Evolutionary conservation across 2,329 filamentous ascomycete genomes (phyloP).

Genomic region (Cladosporium sp.): DNA sequence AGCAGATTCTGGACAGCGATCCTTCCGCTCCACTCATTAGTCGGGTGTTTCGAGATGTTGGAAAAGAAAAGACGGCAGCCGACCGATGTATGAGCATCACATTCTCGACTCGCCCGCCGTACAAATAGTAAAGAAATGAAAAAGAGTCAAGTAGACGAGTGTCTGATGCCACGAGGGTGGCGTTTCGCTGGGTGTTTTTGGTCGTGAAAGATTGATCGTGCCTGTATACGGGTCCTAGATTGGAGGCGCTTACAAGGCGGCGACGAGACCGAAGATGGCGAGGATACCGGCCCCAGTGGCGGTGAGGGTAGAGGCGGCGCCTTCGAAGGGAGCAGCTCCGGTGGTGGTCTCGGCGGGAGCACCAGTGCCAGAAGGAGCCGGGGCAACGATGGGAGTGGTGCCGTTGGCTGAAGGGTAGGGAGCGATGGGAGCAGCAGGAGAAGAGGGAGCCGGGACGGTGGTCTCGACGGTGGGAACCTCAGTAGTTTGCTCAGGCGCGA

Average conservation of each 20-base stretch:
- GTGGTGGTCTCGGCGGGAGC: conserved; percentile 16
- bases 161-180: neutral
- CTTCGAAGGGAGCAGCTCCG: conserved; percentile 42
- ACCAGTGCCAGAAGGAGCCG: conserved; percentile 13
- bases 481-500: neutral
- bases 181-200: neutral
- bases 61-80: conserved; percentile 7
- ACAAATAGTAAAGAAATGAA: neutral
- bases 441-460: neutral
- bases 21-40: conserved; percentile 4
- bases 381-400: conserved; percentile 10
- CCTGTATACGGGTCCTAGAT: neutral
- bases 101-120: neutral
- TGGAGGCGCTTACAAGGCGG: conserved; percentile 19
- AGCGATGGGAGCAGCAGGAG: conserved; percentile 13
- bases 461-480: conserved; percentile 7
- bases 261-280: conserved; percentile 50
- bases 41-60: conserved; percentile 1
- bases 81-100: conserved; percentile 1
- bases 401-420: conserved; percentile 25
- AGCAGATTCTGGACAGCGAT: neutral
- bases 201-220: conserved; percentile 1
- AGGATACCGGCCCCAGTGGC: conserved; percentile 49
- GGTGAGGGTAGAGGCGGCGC: conserved; percentile 48
- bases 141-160: neutral